Base-by-base conservation (phyloP, 2,329 filamentous ascomycete species). In the Pseudogymnoascus verrucosus region DNA sequence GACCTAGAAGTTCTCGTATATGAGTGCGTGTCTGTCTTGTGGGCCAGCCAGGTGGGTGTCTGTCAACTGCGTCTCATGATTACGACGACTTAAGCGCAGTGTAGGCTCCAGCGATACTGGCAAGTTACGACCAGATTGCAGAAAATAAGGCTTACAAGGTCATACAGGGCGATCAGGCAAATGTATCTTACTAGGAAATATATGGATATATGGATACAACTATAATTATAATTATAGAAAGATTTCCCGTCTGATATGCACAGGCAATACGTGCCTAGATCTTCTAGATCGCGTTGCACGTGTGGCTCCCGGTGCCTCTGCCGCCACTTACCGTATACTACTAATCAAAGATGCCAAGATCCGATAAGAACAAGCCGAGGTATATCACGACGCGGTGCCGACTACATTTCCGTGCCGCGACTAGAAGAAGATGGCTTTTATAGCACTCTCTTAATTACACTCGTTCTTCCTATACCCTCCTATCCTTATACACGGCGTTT, bases 361-460 rank as follows among this genome's bases (percentile, higher is more conserved):
- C 51, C 51, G 51, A 57, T 57, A 57, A 57, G 51, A 57, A 57
- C n/a, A 57, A 57, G 51, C 51, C 51, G 51, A 57, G 51, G 51
- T 57, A 6, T 3, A 12, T 28, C 44, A 12, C 21, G 11, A 47
- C 11, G 8, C 5, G 6, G 3, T 14, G 44, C 23, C 21, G 44
- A n/a, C 4, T 31, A 54, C 26, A 54, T 31, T 54, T 54, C 47
- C 10, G 14, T 16, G 26, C 47, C 47, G 14, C 47, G 26, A 16
- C 44, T 31, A 54, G 44, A 31, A 54, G 47, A 16, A 10, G 26
- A 54, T 47, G 42, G 42, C 21, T 26, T 12, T 8, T 47, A 16
- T 34, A 34, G 26, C 14, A 19, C 51, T 19, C 31, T 3, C n/a
- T 19, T 19, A 14, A 31, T 34, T 8, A 28, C n/a, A 16, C 26